Evolutionary conservation across 352 stramenopile genomes (phyloP), one percentile per base, ranked within the genome.

Genomic region (Globisporangium sylvaticum): DNA sequence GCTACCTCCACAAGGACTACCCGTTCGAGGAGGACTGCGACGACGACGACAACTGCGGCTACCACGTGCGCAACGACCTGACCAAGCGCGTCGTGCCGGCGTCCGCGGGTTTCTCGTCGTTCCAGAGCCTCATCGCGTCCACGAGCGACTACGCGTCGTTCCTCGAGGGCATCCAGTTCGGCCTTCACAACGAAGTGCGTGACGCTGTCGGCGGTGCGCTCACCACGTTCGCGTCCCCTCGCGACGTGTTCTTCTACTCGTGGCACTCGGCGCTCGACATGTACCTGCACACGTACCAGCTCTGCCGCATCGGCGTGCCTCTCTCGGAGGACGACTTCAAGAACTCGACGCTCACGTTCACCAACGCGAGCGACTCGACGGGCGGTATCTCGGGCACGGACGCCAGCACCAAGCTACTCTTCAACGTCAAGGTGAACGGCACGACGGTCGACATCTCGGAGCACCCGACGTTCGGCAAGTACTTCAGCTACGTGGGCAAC

Each of bases 211-310:
- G 83, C 27, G 83, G 82, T 10, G 66, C 67, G n/a, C 76, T 93
- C 60, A 58, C 73, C 44, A 89, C 85, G 6, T 71, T 80, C 3
- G 75, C 77, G 0, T 81, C 83, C 20, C 80, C 85, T 0, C 55
- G 67, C 8, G 85, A 93, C 56, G 68, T 79, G 20, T 68, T 91
- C 25, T 93, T 87, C 72, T 93, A 85, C 68, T 90, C 83, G 68
- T 89, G 79, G 83, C 80, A 89, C 64, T 42, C 76, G 31, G 67
- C 81, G 1, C 67, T 93, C 32, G 84, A 93, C 69, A 90, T 91
- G 79, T 84, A 86, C 67, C 61, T 86, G 46, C 71, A 84, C 55
- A 77, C 85, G 64, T 90, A 88, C 71, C 80, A 89, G 58, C 56
- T 88, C 69, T 93, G 84, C 72, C 79, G 77, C 42, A 70, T 91